Conservation (phyloP, 1,284 basidiomycete species). For the Boletus mariae region DNA sequence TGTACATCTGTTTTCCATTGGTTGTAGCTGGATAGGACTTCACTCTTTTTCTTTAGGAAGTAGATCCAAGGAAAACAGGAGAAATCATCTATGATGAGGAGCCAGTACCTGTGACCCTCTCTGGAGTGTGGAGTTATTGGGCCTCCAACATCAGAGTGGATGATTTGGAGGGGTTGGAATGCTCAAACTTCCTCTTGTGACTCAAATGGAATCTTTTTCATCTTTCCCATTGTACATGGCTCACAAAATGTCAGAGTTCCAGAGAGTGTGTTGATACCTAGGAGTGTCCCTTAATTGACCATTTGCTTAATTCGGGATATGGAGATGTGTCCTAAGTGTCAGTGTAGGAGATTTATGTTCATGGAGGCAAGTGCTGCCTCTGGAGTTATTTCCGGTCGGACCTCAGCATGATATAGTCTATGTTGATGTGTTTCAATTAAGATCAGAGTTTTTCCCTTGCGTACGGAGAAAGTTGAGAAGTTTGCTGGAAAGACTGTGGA, state of each 20-base stretch:
- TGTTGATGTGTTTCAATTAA: background rate
- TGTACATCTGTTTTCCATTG: background rate
- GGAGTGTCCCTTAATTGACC: slow-evolving; percentile 14
- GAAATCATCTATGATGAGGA: slow-evolving; percentile 34
- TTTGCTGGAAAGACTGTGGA: too few relatives aligned
- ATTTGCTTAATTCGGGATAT: slow-evolving; percentile 14
- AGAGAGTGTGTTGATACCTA: slow-evolving; percentile 7
- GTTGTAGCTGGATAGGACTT: slow-evolving; percentile 12
- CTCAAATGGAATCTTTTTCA: slow-evolving; percentile 26
- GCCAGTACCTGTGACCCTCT: slow-evolving; percentile 27
- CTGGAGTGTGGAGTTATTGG: slow-evolving; percentile 21
- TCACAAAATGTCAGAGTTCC: slow-evolving; percentile 15
- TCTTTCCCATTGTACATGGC: slow-evolving; percentile 22
- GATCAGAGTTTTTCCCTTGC: background rate
- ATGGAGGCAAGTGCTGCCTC: background rate
- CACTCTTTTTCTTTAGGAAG: slow-evolving; percentile 24
- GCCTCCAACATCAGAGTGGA: slow-evolving; percentile 34
- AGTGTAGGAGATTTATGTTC: slow-evolving; percentile 22
- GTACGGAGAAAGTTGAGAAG: too few relatives aligned
- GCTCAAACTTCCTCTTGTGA: slow-evolving; percentile 3
- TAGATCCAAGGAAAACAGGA: slow-evolving; percentile 21
- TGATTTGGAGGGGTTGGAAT: slow-evolving; percentile 18
- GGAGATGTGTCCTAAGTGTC: slow-evolving; percentile 21
- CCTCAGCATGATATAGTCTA: slow-evolving; percentile 7
- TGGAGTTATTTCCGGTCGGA: slow-evolving; percentile 4